Evolutionary conservation across 805 yeast genomes (phyloP), one percentile per base, ranked within the genome.

Genomic region (Starmerella powellii): DNA sequence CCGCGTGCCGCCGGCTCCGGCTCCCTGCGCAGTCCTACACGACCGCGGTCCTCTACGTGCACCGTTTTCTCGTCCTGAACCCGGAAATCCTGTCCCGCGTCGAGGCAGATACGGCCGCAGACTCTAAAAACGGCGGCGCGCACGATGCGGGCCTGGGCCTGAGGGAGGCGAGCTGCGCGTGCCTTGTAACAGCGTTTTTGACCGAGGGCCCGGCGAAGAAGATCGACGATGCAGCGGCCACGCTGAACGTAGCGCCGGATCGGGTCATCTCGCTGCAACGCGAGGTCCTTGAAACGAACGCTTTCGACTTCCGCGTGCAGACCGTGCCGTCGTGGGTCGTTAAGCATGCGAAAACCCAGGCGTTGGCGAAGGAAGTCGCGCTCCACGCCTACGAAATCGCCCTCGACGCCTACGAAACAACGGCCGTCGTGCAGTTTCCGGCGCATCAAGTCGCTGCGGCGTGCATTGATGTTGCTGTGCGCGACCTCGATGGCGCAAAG

Each of bases 181-280:
- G 85, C 41, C 57, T 86, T 6, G 72, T 81, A 44, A 63, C 83
- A 13, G 80, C 94, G 2, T 65, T 78, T 33, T 84, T 86, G 58
- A 75, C 77, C 49, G 93, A 83, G 55, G 95, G 86, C 55, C 82
- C 86, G 32, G 78, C 85, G 32, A 85, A 84, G 57, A 80, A 80
- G 51, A 58, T 80, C 13, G 67, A 74, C 40, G 83, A 80, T 34
- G 68, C 34, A 8, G 33, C 34, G 8, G 19, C 28, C 16, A 4
- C 16, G 16, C 27, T 35, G n/a, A 17, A n/a, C 32, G 40, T 35
- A 4, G 8, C 30, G 16, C 13, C 36, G 8, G 16, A 8, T 10
- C 15, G 15, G 11, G 42, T 50, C 10, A 41, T 83, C 51, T 64
- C 65, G 15, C 53, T 79, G 29, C 95, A 86, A 58, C 76, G 78